A percentile compares a stretch with the other conserved stretches of the same genome.
phyloP scores from a whole-genome alignment of 2,329 filamentous ascomycete genomes.

The Ophiobolus disseminans region DNA sequence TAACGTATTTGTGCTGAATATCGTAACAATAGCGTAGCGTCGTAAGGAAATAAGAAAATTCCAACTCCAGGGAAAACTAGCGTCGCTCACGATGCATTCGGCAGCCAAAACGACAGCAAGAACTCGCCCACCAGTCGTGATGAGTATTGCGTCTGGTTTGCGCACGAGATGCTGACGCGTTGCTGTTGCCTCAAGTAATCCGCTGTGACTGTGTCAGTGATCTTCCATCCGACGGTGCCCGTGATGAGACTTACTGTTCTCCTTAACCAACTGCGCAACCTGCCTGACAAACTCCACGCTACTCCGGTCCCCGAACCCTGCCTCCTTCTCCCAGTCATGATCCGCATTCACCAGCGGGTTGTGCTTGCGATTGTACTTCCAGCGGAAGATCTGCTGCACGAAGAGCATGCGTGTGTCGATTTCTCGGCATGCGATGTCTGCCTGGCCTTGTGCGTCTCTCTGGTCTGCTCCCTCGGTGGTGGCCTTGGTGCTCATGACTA shows the following conservation, averaged over 20 bases:
- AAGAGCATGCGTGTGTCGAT: constrained; percentile 56
- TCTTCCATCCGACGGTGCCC: background rate
- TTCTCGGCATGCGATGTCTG: constrained; percentile 50
- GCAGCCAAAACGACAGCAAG: constrained; percentile 48
- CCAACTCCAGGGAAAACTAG: no score
- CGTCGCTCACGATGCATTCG: constrained; percentile 13
- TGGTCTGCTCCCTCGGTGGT: constrained; percentile 36
- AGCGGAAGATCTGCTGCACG: constrained; percentile 55
- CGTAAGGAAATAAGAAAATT: no score
- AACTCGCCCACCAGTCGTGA: constrained; percentile 54
- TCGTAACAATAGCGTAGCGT: no score
- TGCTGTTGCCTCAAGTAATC: constrained; percentile 49
- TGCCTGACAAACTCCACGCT: constrained; percentile 47
- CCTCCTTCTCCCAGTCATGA: constrained; percentile 49
- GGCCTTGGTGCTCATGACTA: constrained; percentile 52
- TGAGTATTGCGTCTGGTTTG: constrained; percentile 52
- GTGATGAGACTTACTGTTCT: constrained; percentile 49
- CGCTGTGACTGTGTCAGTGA: constrained; percentile 35
- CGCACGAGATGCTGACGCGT: constrained; percentile 46
- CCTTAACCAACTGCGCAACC: constrained; percentile 49
- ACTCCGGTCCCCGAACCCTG: constrained; percentile 42
- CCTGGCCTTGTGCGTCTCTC: constrained; percentile 40
- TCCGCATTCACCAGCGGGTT: constrained; percentile 50
- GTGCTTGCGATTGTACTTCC: constrained; percentile 56
- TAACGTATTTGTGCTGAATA: no score